phyloP scores from a whole-genome alignment of 257 asterid species.

The Cinchona pubescens region DNA sequence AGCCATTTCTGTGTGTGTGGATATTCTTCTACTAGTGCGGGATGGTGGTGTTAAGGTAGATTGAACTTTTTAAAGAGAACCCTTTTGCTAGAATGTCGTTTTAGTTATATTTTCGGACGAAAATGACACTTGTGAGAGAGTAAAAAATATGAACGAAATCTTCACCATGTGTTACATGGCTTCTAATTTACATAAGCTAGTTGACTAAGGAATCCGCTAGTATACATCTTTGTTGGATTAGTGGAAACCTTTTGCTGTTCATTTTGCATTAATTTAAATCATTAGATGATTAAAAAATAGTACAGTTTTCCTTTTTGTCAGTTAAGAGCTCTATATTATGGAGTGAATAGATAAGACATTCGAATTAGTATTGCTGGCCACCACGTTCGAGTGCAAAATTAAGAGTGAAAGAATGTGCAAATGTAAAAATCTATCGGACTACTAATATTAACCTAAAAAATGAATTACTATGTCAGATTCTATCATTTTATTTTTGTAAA shows the following conservation, averaged over 20 bases:
- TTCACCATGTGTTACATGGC: conserved; percentile 11
- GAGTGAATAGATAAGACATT: too few species aligned
- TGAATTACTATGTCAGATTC: neutral
- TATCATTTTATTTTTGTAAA: neutral
- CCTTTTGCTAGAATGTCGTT: conserved; percentile 13
- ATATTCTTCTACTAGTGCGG: neutral
- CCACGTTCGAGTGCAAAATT: too few species aligned
- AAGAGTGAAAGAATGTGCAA: too few species aligned
- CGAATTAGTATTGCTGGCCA: too few species aligned
- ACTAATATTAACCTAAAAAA: neutral
- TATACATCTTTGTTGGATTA: too few species aligned
- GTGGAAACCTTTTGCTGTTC: too few species aligned
- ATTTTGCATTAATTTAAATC: too few species aligned
- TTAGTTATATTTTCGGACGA: conserved; percentile 28
- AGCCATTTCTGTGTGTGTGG: conserved; percentile 19
- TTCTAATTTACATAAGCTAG: conserved; percentile 14
- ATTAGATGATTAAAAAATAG: too few species aligned
- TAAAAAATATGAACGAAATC: conserved; percentile 9
- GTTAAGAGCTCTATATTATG: too few species aligned
- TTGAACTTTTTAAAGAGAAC: conserved; percentile 1
- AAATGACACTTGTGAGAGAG: conserved; percentile 23
- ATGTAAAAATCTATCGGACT: too few species aligned
- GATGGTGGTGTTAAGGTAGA: neutral
- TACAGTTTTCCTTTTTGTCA: neutral
- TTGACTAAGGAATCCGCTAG: neutral